A percentile compares a stretch with the other conserved stretches of the same genome.
Evolutionary conservation across 2,329 filamentous ascomycete genomes (phyloP).

Genomic region (Claviceps sp.): DNA sequence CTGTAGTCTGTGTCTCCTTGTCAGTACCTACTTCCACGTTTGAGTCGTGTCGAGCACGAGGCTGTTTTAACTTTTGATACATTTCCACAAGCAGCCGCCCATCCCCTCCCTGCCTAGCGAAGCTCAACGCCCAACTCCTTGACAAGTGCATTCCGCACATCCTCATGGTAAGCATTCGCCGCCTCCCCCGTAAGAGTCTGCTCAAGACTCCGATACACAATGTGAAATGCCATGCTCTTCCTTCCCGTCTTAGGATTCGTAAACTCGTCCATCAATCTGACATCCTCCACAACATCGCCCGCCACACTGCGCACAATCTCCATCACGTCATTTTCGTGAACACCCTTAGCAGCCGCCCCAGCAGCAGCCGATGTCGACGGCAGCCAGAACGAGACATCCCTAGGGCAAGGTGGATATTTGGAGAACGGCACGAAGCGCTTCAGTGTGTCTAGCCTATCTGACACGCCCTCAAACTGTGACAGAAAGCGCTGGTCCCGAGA

Average conservation of each 20-base stretch:
- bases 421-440: conserved; percentile 74
- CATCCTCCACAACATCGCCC: conserved; percentile 79
- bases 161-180: conserved; percentile 61
- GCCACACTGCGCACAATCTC: conserved; percentile 76
- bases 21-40: too few species aligned
- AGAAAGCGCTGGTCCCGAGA: conserved; percentile 73
- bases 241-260: conserved; percentile 72
- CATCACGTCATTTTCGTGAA: conserved; percentile 97
- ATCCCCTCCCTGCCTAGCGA: conserved; percentile 11
- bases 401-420: conserved; percentile 77
- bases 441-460: conserved; percentile 33
- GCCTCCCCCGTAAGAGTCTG: conserved; percentile 76
- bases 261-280: conserved; percentile 73
- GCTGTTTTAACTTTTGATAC: too few species aligned
- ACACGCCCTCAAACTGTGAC: conserved; percentile 62
- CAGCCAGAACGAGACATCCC: conserved; percentile 93
- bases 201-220: conserved; percentile 89
- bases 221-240: conserved; percentile 78
- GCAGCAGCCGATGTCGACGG: conserved; percentile 29
- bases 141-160: conserved; percentile 52
- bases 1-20: too few species aligned
- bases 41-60: too few species aligned
- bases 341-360: conserved; percentile 29
- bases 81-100: neutral
- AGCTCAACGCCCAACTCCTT: conserved; percentile 61